phyloP scores from a whole-genome alignment of 768 basidiomycete genomes.

The Leucogyrophana mollusca region DNA sequence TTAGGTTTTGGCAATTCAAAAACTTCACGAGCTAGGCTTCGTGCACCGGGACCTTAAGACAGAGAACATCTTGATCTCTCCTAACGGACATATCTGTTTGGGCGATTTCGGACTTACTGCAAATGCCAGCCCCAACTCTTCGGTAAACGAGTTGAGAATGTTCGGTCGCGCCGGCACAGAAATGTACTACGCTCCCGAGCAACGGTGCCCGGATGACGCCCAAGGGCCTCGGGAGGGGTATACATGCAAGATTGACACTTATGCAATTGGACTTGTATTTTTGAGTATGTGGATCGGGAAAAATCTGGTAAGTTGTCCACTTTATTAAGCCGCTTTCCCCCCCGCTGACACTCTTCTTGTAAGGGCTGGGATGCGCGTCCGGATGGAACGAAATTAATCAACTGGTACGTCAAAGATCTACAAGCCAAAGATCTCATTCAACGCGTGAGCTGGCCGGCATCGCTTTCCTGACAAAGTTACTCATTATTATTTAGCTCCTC shows the following conservation, averaged over 20 bases:
- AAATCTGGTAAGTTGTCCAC: constrained; percentile 5
- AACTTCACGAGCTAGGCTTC: constrained; percentile 22
- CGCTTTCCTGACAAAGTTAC: not conserved
- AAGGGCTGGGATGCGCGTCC: not conserved
- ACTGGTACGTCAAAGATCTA: constrained; percentile 2
- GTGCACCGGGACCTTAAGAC: constrained; percentile 53
- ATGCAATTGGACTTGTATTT: constrained; percentile 34
- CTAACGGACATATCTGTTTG: constrained; percentile 11
- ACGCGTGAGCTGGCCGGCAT: not conserved
- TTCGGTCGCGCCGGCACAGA: constrained; percentile 30
- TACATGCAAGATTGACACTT: constrained; percentile 41
- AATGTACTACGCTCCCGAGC: constrained; percentile 45
- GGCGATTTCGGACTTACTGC: constrained; percentile 11
- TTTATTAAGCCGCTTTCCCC: not conserved
- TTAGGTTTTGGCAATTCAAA: constrained; percentile 11
- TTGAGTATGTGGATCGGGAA: constrained; percentile 7
- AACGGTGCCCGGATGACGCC: constrained; percentile 34
- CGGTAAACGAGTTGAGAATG: no score
- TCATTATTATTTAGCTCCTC: constrained; percentile 3
- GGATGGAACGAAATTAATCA: constrained; percentile 3
- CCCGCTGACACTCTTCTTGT: not conserved
- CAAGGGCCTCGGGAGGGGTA: constrained; percentile 26
- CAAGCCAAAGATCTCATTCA: constrained; percentile 9
- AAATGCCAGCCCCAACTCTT: no score
- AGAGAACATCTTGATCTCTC: constrained; percentile 47